Evolutionary conservation across 768 basidiomycete genomes (phyloP), one percentile per base, ranked within the genome.

Genomic region (Amanita jacksonii): DNA sequence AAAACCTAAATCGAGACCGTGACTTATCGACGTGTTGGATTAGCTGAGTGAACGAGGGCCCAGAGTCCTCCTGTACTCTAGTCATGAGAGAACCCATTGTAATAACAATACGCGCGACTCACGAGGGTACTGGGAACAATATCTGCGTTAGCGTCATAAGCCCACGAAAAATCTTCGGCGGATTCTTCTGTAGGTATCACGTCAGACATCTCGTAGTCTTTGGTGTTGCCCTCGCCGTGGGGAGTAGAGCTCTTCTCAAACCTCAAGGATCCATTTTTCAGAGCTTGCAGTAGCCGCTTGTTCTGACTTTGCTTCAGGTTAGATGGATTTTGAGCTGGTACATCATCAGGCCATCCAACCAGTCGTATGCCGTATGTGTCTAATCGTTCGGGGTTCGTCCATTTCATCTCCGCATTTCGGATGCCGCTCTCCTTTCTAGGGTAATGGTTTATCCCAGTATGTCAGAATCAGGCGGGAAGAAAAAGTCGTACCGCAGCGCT

Each of bases 331-430:
- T 73, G 72, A 18, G 62, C 57, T 5, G 79, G 79, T 18, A 84
- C 67, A 23, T 62, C 62, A 18, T 66, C 48, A 8, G 81, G 81
- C 81, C 81, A 84, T 32, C 81, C 81, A 10, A 74, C 64, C 35
- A 83, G 57, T 42, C 65, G 70, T 24, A 84, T 75, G 8, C 76
- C 76, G 50, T 80, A 82, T 5, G 62, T 52, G 50, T 68, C 63
- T 40, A 84, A 56, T 34, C 73, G 67, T 19, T 75, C 70, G 39
- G 73, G 80, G 54, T 79, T 81, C 7, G 77, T 76, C 81, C 81
- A 84, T 56, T 77, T 82, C 81, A 84, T 84, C 52, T 84, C 81
- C 16, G 81, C 80, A 43, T 68, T 76, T 8, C 75, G 76, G 15
- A 76, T 58, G 6, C 79, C 79, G 50, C 76, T 77, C 5, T 66